Conservation (phyloP, 73 alveolate genomes). For the Paramecium primaurelia region DNA sequence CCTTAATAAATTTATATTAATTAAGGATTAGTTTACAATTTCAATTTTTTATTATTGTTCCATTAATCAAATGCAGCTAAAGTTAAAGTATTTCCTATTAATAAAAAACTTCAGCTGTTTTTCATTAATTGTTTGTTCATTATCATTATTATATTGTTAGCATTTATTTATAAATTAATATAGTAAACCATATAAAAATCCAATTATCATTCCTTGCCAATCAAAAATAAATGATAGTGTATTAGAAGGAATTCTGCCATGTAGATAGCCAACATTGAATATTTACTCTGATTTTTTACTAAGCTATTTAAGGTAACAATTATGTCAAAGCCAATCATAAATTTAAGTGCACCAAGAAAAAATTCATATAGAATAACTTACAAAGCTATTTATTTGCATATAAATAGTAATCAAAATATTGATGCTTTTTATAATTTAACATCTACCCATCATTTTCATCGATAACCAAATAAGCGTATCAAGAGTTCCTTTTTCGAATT, state of each 20-base stretch:
- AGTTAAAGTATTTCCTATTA: neutral
- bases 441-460: conserved; percentile 65
- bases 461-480: conserved; percentile 83
- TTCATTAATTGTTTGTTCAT: neutral
- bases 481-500: neutral
- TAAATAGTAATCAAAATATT: neutral
- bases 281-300: neutral
- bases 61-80: neutral
- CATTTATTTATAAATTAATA: neutral
- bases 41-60: neutral
- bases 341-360: neutral
- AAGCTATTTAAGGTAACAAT: neutral
- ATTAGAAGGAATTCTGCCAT: neutral
- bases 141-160: neutral
- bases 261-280: neutral
- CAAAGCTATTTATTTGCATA: neutral
- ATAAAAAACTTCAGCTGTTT: neutral
- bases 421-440: neutral
- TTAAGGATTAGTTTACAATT: neutral
- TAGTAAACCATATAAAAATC: neutral
- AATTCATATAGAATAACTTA: neutral
- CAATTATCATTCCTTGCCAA: neutral
- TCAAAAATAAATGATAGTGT: neutral
- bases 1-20: neutral
- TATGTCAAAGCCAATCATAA: neutral